Conservation (phyloP, 2,329 filamentous ascomycete genomes). For the Ustulina deusta region DNA sequence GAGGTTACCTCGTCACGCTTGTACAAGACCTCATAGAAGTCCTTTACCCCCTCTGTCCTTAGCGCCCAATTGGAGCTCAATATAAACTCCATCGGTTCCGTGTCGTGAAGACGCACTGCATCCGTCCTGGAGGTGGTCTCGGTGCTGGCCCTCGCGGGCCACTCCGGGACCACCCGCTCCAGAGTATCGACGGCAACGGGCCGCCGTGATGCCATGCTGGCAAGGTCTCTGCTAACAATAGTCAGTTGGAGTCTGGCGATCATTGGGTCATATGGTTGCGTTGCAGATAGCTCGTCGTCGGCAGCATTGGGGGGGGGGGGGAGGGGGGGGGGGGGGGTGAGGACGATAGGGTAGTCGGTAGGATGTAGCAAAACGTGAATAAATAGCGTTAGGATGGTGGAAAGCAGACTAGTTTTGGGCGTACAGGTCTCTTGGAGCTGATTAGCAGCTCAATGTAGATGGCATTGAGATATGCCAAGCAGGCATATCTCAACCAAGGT, state of each 20-base stretch:
- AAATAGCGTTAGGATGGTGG: not conserved
- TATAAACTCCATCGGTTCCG: slow-evolving; percentile 39
- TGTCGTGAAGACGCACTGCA: slow-evolving; percentile 4
- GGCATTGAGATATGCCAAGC: not conserved
- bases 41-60: slow-evolving; percentile 34
- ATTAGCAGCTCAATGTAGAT: not conserved
- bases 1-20: slow-evolving; percentile 32
- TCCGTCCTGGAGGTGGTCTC: not conserved
- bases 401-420: not conserved
- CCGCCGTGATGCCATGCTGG: not conserved
- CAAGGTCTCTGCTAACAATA: not conserved
- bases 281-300: not conserved
- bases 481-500: not conserved
- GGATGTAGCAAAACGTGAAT: not conserved
- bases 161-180: not conserved
- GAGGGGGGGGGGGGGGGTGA: no score
- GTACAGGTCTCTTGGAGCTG: not conserved
- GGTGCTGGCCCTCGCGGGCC: not conserved
- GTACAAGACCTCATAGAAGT: slow-evolving; percentile 40
- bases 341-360: not conserved
- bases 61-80: slow-evolving; percentile 44
- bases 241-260: slow-evolving; percentile 1
- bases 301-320: no score
- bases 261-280: not conserved
- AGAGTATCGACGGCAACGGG: not conserved